These are phyloP conservation scores for Trichaptum fuscoviolaceum DNA, from an alignment of 768 basidiomycete species.

Conservation along the genomic window DNA sequence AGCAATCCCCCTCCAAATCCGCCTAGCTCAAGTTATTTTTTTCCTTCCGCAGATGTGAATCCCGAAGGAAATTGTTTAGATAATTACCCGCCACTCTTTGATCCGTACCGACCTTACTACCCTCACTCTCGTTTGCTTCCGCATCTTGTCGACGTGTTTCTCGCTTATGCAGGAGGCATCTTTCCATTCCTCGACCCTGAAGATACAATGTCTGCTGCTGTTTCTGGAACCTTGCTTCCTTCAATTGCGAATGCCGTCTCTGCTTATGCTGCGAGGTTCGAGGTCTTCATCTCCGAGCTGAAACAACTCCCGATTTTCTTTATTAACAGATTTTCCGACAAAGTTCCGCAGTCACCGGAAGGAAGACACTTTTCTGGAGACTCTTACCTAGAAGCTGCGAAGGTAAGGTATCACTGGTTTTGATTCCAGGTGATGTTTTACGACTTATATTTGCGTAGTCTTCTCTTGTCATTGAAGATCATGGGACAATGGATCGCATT, in stretches of 20 bases:
- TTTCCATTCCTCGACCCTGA: slow-evolving; percentile 21
- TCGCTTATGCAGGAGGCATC: slow-evolving; percentile 17
- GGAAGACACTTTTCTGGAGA: not conserved
- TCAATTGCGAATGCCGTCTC: slow-evolving; percentile 10
- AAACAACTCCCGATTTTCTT: not conserved
- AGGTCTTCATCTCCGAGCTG: slow-evolving; percentile 7
- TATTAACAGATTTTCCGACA: slow-evolving; percentile 1
- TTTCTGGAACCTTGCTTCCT: slow-evolving; percentile 2
- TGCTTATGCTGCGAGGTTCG: slow-evolving; percentile 6
- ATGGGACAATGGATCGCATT: slow-evolving; percentile 2
- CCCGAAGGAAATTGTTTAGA: not conserved
- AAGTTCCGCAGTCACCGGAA: not conserved
- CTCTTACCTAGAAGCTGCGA: not conserved
- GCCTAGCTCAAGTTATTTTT: not conserved
- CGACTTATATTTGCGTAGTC: not conserved
- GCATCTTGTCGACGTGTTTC: slow-evolving; percentile 17
- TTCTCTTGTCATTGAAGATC: not conserved
- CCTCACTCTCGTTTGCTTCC: slow-evolving; percentile 17
- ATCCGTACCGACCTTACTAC: slow-evolving; percentile 17
- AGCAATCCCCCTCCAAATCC: slow-evolving; percentile 1
- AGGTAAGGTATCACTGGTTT: not conserved
- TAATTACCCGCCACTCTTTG: slow-evolving; percentile 12
- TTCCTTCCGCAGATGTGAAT: slow-evolving; percentile 3
- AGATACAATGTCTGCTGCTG: slow-evolving; percentile 13
- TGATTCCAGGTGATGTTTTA: not conserved